phyloP scores from a whole-genome alignment of 129 eudicot genomes.

The Scalesia atractyloides region DNA sequence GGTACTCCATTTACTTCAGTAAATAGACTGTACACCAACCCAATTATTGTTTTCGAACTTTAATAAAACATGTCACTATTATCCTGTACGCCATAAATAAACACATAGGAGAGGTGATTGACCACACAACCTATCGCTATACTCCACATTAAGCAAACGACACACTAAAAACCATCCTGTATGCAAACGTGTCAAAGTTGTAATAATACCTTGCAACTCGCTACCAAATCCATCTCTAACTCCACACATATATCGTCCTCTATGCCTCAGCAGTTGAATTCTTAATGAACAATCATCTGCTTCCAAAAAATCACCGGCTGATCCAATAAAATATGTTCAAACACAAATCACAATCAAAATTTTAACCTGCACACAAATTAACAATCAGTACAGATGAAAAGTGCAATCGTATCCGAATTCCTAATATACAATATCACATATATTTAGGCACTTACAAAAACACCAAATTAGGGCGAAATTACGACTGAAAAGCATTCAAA shows the following conservation, averaged over 20 bases:
- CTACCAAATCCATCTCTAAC: slow-evolving; percentile 68
- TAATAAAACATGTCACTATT: background rate
- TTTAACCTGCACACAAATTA: background rate
- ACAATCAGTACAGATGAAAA: background rate
- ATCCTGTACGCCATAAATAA: background rate
- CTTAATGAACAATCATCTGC: slow-evolving; percentile 20
- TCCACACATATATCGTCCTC: slow-evolving; percentile 24
- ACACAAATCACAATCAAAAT: slow-evolving; percentile 12
- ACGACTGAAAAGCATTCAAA: slow-evolving; percentile 19
- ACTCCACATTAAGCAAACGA: background rate
- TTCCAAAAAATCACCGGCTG: slow-evolving; percentile 24
- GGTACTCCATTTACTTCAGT: background rate
- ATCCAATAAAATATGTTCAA: slow-evolving; percentile 31
- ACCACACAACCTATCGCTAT: background rate
- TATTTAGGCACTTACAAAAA: background rate
- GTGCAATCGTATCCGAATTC: background rate
- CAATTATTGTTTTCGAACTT: background rate
- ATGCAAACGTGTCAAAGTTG: background rate
- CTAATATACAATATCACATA: slow-evolving; percentile 10
- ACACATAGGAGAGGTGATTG: background rate
- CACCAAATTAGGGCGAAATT: no score
- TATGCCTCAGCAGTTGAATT: slow-evolving; percentile 8
- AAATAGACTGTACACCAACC: background rate
- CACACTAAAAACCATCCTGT: slow-evolving; percentile 7
- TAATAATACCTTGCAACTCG: slow-evolving; percentile 75